Evolutionary conservation across 192 early-diverging fungal species (phyloP).

Genomic region (Coemansia interrupta): DNA sequence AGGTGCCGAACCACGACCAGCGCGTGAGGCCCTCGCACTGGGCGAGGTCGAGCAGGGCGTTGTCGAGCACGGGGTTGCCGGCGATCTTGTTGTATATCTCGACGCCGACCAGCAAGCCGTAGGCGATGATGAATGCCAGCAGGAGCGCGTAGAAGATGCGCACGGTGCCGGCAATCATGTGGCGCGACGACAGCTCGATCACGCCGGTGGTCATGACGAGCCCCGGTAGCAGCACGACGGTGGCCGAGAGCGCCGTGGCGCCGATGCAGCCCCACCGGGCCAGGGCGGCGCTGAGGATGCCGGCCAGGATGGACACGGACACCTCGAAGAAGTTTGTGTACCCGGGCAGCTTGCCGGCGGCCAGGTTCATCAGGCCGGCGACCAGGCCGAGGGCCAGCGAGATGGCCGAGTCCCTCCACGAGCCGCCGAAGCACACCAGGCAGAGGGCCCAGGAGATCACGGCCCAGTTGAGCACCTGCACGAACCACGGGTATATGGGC

Average conservation of each 20-base stretch:
- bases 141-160: constrained; percentile 78
- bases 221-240: constrained; percentile 64
- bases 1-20: constrained; percentile 56
- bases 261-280: constrained; percentile 58
- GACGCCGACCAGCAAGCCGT: constrained; percentile 63
- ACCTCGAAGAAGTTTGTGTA: constrained; percentile 70
- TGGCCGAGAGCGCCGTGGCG: constrained; percentile 59
- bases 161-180: constrained; percentile 84
- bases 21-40: constrained; percentile 40
- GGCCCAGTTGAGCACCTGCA: constrained; percentile 59
- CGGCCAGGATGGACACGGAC: constrained; percentile 55
- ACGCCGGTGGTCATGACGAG: constrained; percentile 75
- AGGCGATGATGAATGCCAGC: constrained; percentile 71
- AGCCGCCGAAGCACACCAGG: constrained; percentile 64
- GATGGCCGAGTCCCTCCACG: constrained; percentile 63
- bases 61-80: constrained; percentile 28
- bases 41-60: constrained; percentile 42
- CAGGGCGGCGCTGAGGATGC: constrained; percentile 57
- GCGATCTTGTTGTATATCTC: constrained; percentile 59
- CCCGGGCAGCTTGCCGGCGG: constrained; percentile 57
- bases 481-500: constrained; percentile 57
- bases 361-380: constrained; percentile 57
- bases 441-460: constrained; percentile 56
- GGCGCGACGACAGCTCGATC: constrained; percentile 82
- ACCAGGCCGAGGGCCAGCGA: constrained; percentile 48